Percentiles rank a stretch among this genome's conserved stretches.
Evolutionary conservation across 345 rosid species (phyloP).

Genomic region (Arabis hirsuta): DNA sequence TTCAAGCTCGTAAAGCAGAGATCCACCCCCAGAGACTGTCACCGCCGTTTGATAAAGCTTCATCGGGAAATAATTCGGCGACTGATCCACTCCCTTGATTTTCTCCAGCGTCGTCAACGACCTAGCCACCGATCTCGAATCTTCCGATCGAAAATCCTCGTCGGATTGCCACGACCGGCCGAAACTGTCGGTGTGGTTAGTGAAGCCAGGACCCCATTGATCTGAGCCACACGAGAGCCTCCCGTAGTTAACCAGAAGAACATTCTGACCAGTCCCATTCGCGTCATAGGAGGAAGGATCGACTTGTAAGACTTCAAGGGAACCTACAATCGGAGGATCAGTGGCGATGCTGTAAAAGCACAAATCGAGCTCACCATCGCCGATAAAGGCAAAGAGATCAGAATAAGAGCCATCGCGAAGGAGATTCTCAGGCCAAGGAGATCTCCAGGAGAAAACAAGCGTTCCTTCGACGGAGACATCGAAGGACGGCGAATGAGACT

Average conservation of each 20-base stretch:
- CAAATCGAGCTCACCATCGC: conserved; percentile 79
- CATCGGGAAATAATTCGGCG: conserved; percentile 91
- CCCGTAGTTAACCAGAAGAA: conserved; percentile 82
- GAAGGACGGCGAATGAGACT: conserved; percentile 82
- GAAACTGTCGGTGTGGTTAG: conserved; percentile 74
- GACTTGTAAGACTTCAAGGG: conserved; percentile 71
- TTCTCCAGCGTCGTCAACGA: conserved; percentile 52
- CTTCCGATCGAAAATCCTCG: conserved; percentile 42
- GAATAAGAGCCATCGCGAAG: conserved; percentile 90
- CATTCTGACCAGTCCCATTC: conserved; percentile 48
- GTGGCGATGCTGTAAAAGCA: conserved; percentile 97
- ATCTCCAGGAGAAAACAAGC: conserved; percentile 85
- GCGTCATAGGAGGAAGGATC: conserved; percentile 75
- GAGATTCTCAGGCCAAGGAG: conserved; percentile 71
- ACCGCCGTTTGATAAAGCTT: conserved; percentile 88
- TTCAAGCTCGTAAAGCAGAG: conserved; percentile 60
- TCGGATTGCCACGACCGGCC: conserved; percentile 96
- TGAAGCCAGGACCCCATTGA: conserved; percentile 96
- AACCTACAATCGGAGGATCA: conserved; percentile 88
- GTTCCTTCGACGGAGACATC: conserved; percentile 95
- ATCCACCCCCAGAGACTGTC: conserved; percentile 48
- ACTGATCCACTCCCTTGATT: conserved; percentile 55
- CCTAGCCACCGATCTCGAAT: conserved; percentile 43
- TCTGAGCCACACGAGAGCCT: conserved; percentile 70
- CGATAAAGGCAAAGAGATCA: conserved; percentile 79